Evolutionary conservation across 2,329 filamentous ascomycete species (phyloP).

Genomic region (Cladosporium austrohemisphaericum): DNA sequence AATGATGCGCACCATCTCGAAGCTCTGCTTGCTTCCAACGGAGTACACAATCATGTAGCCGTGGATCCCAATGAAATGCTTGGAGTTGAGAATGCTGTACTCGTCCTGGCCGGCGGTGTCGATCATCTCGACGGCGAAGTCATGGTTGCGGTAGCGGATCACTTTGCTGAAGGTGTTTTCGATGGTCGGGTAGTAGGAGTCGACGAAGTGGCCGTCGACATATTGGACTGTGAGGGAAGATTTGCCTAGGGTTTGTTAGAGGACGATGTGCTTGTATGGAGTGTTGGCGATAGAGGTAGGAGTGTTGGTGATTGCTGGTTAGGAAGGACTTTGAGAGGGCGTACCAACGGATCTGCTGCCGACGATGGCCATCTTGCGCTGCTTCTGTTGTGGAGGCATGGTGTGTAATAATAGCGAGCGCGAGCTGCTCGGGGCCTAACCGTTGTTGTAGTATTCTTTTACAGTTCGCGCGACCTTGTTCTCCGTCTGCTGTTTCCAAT

Average conservation of each 20-base stretch:
- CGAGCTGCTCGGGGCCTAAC: not conserved
- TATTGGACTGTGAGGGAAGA: conserved; percentile 95
- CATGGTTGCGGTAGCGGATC: conserved; percentile 87
- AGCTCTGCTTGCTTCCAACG: conserved; percentile 88
- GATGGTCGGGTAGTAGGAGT: conserved; percentile 98
- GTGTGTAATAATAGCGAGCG: not conserved
- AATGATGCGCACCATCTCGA: conserved; percentile 96
- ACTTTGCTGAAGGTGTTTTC: conserved; percentile 98
- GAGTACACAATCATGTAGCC: conserved; percentile 98
- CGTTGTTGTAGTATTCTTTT: not conserved
- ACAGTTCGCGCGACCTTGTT: not conserved
- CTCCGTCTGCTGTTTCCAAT: not conserved
- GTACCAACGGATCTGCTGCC: conserved; percentile 87
- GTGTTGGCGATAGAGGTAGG: conserved; percentile 17
- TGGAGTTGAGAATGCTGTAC: conserved; percentile 96
- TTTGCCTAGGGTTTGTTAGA: conserved; percentile 63
- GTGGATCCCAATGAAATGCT: conserved; percentile 98
- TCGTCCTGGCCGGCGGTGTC: conserved; percentile 97
- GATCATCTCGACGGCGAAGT: conserved; percentile 94
- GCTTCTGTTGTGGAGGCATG: conserved; percentile 62
- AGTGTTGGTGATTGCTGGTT: too few relatives aligned
- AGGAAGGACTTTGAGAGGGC: too few relatives aligned
- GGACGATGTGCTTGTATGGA: not conserved
- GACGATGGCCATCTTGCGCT: conserved; percentile 93
- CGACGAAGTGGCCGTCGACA: conserved; percentile 96